Base-by-base conservation (phyloP, 805 yeast species). In the Wickerhamomyces queroliae region DNA sequence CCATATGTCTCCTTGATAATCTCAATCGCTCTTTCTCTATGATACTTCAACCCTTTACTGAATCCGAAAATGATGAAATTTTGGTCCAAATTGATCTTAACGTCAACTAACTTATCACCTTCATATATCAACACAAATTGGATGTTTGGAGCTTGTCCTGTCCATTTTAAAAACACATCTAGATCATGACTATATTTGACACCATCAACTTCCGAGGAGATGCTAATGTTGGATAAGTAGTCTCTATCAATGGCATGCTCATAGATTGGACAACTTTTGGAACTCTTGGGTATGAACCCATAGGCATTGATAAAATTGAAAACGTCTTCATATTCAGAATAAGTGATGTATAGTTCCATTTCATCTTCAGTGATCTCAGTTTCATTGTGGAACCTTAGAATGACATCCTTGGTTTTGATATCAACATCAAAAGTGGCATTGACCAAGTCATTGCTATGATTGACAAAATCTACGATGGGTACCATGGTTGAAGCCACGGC, bases 341-440 rank as follows among this genome's bases (percentile, higher is more conserved):
- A 74, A 37, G 67, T 59, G 23, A 74, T 73, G 33, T 64, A 68
- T 1, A 74, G 46, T 44, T 74, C 76, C 22, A 55, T 28, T 13
- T 45, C 47, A 3, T 32, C 40, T 12, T 23, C n/a, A 11, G 22
- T 1, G 4, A 39, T 27, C 17, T 31, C 26, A 2, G 47, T 43
- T 9, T 44, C 41, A 7, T 44, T 45, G 15, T 38, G 18, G 9
- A 62, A 45, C 11, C 58, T 56, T 34, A 78, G 56, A 0, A 77
- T 23, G 5, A 76, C 59, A 36, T 76, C 80, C 5, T 61, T 50
- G 5, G 59, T 67, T 0, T 35, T 24, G 7, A 67, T 57, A 54
- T 77, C 83, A n/a, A 76, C 64, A 50, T 79, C 91, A 58, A 80
- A 83, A 47, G 63, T 69, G 0, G 83, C 74, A 55, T 78, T 80